These are phyloP conservation scores for Sarcocystis neurona DNA, from an alignment of 169 alveolate genomes.

Conservation along the genomic window DNA sequence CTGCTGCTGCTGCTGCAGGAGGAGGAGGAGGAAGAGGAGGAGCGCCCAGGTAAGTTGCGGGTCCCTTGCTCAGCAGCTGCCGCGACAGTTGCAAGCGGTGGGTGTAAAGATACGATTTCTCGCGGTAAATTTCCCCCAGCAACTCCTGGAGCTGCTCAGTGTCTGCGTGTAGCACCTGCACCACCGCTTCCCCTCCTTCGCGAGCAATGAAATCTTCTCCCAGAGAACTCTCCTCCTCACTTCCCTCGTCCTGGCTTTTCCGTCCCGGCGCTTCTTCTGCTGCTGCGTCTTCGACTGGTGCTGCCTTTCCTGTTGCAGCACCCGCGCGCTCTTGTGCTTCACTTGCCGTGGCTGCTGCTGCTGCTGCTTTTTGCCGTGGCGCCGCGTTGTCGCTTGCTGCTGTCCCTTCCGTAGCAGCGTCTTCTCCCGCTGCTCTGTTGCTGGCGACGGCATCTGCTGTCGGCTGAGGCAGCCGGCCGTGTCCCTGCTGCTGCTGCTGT, in stretches of 20 bases:
- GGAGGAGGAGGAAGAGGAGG: too few relatives aligned
- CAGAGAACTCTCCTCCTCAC: background rate
- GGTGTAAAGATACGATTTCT: background rate
- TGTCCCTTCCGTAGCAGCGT: background rate
- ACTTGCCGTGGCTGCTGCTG: background rate
- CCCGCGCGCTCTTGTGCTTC: background rate
- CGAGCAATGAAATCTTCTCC: background rate
- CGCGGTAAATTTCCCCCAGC: background rate
- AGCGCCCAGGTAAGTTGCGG: too few relatives aligned
- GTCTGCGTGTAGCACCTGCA: background rate
- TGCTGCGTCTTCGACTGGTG: background rate
- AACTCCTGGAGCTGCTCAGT: background rate
- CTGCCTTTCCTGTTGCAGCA: background rate
- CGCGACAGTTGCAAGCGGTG: background rate
- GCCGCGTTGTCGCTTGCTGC: background rate
- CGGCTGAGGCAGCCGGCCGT: background rate
- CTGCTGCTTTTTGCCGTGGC: background rate
- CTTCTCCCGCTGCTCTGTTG: background rate
- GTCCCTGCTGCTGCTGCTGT: background rate
- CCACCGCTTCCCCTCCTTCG: conserved; percentile 4
- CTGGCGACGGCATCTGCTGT: background rate
- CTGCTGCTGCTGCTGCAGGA: too few relatives aligned
- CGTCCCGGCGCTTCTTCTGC: background rate
- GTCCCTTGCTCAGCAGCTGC: background rate
- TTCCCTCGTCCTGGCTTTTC: background rate